Base-by-base conservation (phyloP, 2,329 filamentous ascomycete genomes). In the Penicillium brasilianum region DNA sequence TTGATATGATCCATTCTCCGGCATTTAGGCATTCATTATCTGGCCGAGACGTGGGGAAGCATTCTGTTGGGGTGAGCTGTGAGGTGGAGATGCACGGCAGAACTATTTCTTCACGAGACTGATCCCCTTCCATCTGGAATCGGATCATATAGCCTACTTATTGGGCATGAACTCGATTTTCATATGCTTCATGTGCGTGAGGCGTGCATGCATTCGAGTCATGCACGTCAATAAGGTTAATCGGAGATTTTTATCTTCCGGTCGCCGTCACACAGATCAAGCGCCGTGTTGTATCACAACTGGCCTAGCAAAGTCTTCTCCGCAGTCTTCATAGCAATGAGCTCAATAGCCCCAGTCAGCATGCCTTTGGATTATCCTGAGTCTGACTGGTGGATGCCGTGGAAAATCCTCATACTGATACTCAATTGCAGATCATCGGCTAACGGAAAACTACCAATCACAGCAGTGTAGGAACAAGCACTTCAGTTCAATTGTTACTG, bases 1-100 rank as follows among this genome's bases (percentile, higher is more conserved):
- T 55, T 55, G 53, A 54, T 44, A 30, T 41, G 53, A 55, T 46
- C 16, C 18, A 13, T 28, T 39, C 13, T 18, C 41, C 41, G 41
- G 53, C 41, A 34, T 18, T 46, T 18, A 32, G 28, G 39, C 36
- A 25, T 22, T 22, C 32, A 20, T 52, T 4, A 13, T n/a, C n/a
- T 16, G 4, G n/a, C 22, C 52, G n/a, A 36, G 39, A 30, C n/a
- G 5, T 18, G 30, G 48, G n/a, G n/a, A 16, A 18, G 8, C 20
- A n/a, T 16, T 28, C 18, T n/a, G 49, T 37, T 52, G 32, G 49
- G 49, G 32, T 14, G 18, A 16, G 3, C 20, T 25, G 32, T 13
- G 30, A 37, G 18, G 18, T 20, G 10, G 43, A 46, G 43, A 13
- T 6, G 2, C 16, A 8, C 0, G 43, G 25, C 6, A n/a, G 14